Evolutionary conservation across 345 rosid genomes (phyloP).

Genomic region (Chamaenerion angustifolium): DNA sequence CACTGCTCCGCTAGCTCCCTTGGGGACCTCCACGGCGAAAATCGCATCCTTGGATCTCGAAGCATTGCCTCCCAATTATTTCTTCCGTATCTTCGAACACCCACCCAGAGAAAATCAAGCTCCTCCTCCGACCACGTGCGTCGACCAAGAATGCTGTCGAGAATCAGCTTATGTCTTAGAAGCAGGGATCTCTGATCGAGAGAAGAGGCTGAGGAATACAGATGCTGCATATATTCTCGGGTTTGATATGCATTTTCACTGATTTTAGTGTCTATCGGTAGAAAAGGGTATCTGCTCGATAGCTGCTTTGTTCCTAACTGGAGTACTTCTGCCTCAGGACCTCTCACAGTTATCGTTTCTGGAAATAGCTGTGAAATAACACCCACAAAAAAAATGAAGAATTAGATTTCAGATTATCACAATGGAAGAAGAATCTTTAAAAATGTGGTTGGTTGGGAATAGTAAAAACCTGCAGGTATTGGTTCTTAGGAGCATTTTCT

Average conservation of each 20-base stretch:
- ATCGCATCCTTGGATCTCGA: constrained; percentile 24
- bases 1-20: constrained; percentile 30
- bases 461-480: constrained; percentile 25
- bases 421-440: not conserved
- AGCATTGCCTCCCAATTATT: constrained; percentile 34
- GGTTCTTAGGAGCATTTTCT: constrained; percentile 10
- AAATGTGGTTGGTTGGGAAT: not conserved
- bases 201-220: constrained; percentile 9
- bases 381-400: constrained; percentile 1
- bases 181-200: constrained; percentile 12
- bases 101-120: constrained; percentile 39
- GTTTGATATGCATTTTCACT: constrained; percentile 7
- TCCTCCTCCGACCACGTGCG: constrained; percentile 38
- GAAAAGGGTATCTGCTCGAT: constrained; percentile 12
- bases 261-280: constrained; percentile 12
- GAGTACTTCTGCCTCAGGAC: constrained; percentile 10
- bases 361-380: constrained; percentile 27
- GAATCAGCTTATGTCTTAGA: constrained; percentile 23
- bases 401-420: not conserved
- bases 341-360: constrained; percentile 8
- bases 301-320: constrained; percentile 10
- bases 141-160: constrained; percentile 19
- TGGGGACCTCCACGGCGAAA: constrained; percentile 23
- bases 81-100: constrained; percentile 39
- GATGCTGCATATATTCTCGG: constrained; percentile 12